phyloP scores from a whole-genome alignment of 2,329 filamentous ascomycete species.

The Ascochyta koolunga region DNA sequence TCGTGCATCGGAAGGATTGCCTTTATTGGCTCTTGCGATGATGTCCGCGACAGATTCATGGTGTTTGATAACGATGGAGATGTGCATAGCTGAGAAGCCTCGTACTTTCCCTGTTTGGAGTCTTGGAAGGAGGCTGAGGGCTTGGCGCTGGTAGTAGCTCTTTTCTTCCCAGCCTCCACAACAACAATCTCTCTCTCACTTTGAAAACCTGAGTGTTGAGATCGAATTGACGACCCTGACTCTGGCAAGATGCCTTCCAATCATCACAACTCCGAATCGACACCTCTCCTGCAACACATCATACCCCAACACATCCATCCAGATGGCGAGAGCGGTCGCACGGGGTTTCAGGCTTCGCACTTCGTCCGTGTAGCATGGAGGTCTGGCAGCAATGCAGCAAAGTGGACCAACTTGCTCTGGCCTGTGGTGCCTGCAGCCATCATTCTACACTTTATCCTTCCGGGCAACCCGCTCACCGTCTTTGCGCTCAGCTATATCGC shows the following conservation, averaged over 20 bases:
- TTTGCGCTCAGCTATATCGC: conserved; percentile 75
- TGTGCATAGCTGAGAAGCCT: conserved; percentile 6
- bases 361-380: conserved; percentile 69
- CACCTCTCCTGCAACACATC: conserved; percentile 40
- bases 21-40: neutral
- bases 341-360: conserved; percentile 65
- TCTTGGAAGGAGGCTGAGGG: conserved; percentile 16
- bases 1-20: conserved; percentile 9
- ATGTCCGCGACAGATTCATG: neutral
- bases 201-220: neutral
- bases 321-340: conserved; percentile 71
- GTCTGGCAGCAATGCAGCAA: conserved; percentile 69
- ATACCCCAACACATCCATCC: conserved; percentile 47
- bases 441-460: conserved; percentile 61
- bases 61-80: conserved; percentile 5
- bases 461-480: conserved; percentile 63
- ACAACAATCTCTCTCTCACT: neutral
- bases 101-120: conserved; percentile 15
- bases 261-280: conserved; percentile 31
- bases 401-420: conserved; percentile 74
- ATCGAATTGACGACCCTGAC: neutral
- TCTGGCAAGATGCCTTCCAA: conserved; percentile 23
- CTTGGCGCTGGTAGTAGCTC: neutral
- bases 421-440: conserved; percentile 75
- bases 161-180: neutral